phyloP scores from a whole-genome alignment of 2,329 filamentous ascomycete species.

The Xylaria sp. region DNA sequence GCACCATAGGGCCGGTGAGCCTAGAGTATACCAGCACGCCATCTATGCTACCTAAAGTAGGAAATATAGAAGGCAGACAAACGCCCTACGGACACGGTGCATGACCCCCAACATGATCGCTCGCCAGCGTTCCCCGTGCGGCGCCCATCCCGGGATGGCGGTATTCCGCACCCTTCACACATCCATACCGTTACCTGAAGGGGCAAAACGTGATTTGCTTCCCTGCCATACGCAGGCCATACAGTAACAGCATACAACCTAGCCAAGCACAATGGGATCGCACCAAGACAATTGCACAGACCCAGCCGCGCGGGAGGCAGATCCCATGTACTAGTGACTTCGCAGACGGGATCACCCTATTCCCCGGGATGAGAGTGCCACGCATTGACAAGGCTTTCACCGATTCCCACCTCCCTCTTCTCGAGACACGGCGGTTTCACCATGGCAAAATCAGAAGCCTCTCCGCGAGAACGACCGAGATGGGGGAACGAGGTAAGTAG shows the following conservation, averaged over 20 bases:
- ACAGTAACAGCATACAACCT: too few relatives aligned
- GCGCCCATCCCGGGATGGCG: constrained; percentile 17
- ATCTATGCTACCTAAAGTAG: not conserved
- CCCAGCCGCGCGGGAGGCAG: not conserved
- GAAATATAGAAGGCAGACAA: not conserved
- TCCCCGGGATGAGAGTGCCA: constrained; percentile 4
- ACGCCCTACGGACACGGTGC: constrained; percentile 13
- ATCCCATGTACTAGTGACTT: not conserved
- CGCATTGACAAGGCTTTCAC: not conserved
- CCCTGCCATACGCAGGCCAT: not conserved
- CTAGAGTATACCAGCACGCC: constrained; percentile 16
- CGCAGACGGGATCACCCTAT: not conserved
- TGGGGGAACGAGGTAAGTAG: not conserved
- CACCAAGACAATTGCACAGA: not conserved
- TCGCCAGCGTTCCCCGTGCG: constrained; percentile 18
- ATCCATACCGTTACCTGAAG: not conserved
- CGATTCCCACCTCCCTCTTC: not conserved
- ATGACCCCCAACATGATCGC: constrained; percentile 21
- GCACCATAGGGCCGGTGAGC: constrained; percentile 10
- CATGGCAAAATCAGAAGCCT: not conserved
- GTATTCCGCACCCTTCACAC: not conserved
- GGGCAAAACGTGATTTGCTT: not conserved
- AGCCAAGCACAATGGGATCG: not conserved
- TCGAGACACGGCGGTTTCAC: constrained; percentile 4
- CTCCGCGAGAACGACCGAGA: not conserved